A percentile compares a stretch with the other conserved stretches of the same genome.
Evolutionary conservation across 305 asterid species (phyloP).

Genomic region (Fraxinus angustifolia): DNA sequence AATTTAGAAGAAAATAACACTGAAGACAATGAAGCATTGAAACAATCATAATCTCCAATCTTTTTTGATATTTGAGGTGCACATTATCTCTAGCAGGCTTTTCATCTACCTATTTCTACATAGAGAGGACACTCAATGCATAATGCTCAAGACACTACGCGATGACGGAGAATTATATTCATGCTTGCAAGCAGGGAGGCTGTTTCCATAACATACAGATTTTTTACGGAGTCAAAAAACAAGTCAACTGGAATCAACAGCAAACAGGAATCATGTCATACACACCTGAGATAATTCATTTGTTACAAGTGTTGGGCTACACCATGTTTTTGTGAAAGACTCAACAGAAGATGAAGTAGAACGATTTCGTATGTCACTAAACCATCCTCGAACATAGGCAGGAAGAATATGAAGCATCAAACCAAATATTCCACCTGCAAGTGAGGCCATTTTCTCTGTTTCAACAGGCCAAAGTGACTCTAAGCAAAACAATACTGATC

Average conservation of each 20-base stretch:
- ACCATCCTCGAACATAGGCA: constrained; percentile 97
- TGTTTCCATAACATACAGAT: background rate
- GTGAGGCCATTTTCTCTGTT: constrained; percentile 68
- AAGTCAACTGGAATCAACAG: background rate
- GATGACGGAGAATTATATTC: background rate
- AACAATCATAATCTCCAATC: background rate
- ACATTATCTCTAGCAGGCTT: background rate
- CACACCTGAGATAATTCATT: constrained; percentile 85
- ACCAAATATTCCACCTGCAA: constrained; percentile 85
- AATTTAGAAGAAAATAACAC: background rate
- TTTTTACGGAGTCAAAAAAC: constrained; percentile 2
- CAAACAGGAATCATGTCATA: constrained; percentile 7
- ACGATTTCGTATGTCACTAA: constrained; percentile 81
- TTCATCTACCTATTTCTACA: background rate
- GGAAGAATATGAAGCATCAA: constrained; percentile 91
- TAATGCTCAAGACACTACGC: background rate
- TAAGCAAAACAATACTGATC: constrained; percentile 57
- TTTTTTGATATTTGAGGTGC: background rate
- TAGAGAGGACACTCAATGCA: background rate
- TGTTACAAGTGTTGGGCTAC: constrained; percentile 83
- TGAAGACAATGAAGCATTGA: background rate
- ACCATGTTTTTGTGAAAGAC: constrained; percentile 81
- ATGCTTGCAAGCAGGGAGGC: background rate
- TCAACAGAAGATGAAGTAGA: constrained; percentile 76
- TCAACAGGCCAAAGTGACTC: constrained; percentile 79